Percentiles rank a stretch among this genome's conserved stretches.
Evolutionary conservation across 805 yeast species (phyloP).

Genomic region (Spathaspora hagerdaliae): DNA sequence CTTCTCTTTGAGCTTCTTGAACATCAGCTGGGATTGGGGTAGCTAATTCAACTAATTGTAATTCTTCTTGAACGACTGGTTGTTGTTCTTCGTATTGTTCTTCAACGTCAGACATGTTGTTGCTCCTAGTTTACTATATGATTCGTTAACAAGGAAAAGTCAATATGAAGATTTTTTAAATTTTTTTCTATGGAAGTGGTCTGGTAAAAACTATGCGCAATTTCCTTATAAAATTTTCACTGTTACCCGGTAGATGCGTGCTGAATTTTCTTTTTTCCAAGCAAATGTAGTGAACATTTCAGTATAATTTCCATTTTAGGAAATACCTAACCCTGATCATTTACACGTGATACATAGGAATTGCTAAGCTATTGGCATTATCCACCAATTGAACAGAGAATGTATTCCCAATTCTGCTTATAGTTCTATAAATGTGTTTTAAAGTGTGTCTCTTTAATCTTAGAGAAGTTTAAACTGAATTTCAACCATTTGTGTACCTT

Average conservation of each 20-base stretch:
- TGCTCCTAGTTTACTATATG: neutral
- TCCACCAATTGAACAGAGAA: neutral
- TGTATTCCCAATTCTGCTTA: too few species aligned
- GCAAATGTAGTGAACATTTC: conserved; percentile 11
- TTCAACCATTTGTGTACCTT: too few species aligned
- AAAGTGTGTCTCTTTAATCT: too few species aligned
- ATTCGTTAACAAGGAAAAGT: neutral
- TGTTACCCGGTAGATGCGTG: conserved; percentile 14
- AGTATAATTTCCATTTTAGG: conserved; percentile 15
- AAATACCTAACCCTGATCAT: conserved; percentile 10
- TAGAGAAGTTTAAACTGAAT: too few species aligned
- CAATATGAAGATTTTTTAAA: neutral
- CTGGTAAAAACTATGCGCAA: neutral
- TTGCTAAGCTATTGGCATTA: neutral
- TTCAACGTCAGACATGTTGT: conserved; percentile 79
- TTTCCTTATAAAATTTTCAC: conserved; percentile 4
- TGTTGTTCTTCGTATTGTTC: conserved; percentile 42
- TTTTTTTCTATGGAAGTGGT: neutral
- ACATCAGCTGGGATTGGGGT: conserved; percentile 96
- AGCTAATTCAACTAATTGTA: conserved; percentile 80
- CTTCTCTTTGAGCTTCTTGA: conserved; percentile 92
- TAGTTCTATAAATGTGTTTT: too few species aligned
- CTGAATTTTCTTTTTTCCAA: conserved; percentile 10
- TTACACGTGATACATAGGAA: conserved; percentile 13
- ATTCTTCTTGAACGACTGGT: conserved; percentile 82